A percentile compares a stretch with the other conserved stretches of the same genome.
Conservation (phyloP, 768 basidiomycete genomes). For the Mycena indigotica region DNA sequence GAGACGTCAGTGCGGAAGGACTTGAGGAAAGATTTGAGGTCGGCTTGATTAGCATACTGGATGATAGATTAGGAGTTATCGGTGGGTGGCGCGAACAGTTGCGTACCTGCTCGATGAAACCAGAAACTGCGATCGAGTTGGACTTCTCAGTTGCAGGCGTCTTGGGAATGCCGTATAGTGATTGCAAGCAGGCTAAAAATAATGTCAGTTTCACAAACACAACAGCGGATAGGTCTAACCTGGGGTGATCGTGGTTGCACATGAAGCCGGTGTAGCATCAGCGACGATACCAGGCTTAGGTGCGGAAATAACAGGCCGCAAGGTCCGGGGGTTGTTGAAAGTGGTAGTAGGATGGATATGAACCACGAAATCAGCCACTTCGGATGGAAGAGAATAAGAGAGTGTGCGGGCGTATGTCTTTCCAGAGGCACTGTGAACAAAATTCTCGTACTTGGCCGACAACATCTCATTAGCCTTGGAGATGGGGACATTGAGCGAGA, state of each 20-base stretch:
- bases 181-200: conserved; percentile 29
- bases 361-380: conserved; percentile 32
- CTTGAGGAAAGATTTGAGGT: conserved; percentile 22
- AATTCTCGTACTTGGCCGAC: conserved; percentile 39
- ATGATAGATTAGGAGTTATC: conserved; percentile 31
- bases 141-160: conserved; percentile 27
- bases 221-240: neutral
- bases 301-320: conserved; percentile 24
- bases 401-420: conserved; percentile 35
- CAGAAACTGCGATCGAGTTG: conserved; percentile 18
- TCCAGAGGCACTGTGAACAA: conserved; percentile 33
- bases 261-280: neutral
- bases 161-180: conserved; percentile 35
- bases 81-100: too few species aligned
- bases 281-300: neutral
- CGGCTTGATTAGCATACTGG: conserved; percentile 22
- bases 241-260: conserved; percentile 9
- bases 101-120: neutral
- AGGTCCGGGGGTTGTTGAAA: conserved; percentile 25
- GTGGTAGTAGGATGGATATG: conserved; percentile 37
- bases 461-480: conserved; percentile 38
- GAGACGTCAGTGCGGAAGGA: conserved; percentile 24
- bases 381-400: conserved; percentile 38
- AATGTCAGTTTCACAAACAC: neutral
- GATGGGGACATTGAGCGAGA: conserved; percentile 34